Evolutionary conservation across 495 filamentous ascomycete genomes (phyloP).

Genomic region (Aspergillus sclerotiicarbonarius): DNA sequence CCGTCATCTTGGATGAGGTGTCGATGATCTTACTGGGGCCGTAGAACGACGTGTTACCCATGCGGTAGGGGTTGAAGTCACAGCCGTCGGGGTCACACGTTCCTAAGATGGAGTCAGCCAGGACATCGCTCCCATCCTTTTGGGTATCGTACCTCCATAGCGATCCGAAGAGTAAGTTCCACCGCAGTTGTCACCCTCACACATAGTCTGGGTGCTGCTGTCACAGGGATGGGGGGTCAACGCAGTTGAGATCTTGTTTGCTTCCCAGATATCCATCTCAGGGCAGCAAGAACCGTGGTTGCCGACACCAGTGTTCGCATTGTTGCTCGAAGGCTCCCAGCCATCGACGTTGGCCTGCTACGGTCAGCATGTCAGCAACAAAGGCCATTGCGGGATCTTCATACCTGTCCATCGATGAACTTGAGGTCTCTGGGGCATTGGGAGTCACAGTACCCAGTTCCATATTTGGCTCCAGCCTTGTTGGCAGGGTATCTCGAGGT

Average conservation of each 20-base stretch:
- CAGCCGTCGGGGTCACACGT: constrained; percentile 73
- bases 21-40: constrained; percentile 58
- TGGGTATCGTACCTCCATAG: constrained; percentile 28
- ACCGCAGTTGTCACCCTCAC: constrained; percentile 55
- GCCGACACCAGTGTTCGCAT: constrained; percentile 57
- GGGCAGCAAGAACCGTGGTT: constrained; percentile 63
- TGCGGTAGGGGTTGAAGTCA: constrained; percentile 72
- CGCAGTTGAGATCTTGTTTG: constrained; percentile 55
- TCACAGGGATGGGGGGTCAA: constrained; percentile 64
- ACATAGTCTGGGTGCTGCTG: constrained; percentile 50
- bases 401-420: constrained; percentile 60
- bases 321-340: constrained; percentile 53
- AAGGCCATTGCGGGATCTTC: not conserved
- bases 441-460: constrained; percentile 71
- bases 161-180: constrained; percentile 36
- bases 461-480: constrained; percentile 63
- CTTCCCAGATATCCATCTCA: constrained; percentile 72
- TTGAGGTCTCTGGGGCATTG: constrained; percentile 62
- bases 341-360: constrained; percentile 53
- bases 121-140: not conserved
- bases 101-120: constrained; percentile 6
- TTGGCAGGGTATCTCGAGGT: constrained; percentile 49
- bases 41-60: constrained; percentile 62
- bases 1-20: constrained; percentile 59
- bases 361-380: constrained; percentile 4